A percentile compares a stretch with the other conserved stretches of the same genome.
phyloP scores from a whole-genome alignment of 257 asterid genomes.

The Petrea volubilis region DNA sequence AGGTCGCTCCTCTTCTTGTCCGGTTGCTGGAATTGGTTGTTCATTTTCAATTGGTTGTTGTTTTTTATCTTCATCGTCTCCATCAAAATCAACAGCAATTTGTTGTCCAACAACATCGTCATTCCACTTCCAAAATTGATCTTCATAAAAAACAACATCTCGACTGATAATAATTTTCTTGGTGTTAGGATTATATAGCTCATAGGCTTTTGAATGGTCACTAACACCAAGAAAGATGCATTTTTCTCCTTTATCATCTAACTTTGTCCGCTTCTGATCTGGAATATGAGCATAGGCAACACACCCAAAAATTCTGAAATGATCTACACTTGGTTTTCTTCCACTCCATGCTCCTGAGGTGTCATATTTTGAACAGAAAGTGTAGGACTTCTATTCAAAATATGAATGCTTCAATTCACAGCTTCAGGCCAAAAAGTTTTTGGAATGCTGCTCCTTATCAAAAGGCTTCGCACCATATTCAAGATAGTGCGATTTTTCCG shows the following conservation, averaged over 20 bases:
- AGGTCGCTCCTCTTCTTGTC: no score
- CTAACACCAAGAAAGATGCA: no score
- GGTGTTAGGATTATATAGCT: neutral
- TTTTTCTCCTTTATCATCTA: no score
- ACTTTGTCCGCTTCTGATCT: no score
- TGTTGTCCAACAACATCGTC: neutral
- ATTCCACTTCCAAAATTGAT: neutral
- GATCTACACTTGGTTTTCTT: no score
- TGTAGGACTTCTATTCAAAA: slow-evolving; percentile 4
- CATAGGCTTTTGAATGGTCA: neutral
- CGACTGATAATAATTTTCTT: neutral
- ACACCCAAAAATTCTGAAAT: no score
- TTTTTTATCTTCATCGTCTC: no score
- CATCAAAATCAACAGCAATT: neutral
- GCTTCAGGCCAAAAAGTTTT: neutral
- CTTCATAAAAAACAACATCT: neutral
- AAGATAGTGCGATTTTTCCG: no score
- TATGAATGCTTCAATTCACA: neutral
- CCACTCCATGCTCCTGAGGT: slow-evolving; percentile 4
- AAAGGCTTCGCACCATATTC: no score
- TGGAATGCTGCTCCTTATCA: neutral
- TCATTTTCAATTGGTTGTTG: no score
- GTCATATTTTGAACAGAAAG: neutral
- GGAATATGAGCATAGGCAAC: no score
- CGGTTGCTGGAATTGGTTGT: no score